These are phyloP conservation scores for Trichoderma sp. DNA, from an alignment of 2,329 filamentous ascomycete genomes.

Conservation along the genomic window DNA sequence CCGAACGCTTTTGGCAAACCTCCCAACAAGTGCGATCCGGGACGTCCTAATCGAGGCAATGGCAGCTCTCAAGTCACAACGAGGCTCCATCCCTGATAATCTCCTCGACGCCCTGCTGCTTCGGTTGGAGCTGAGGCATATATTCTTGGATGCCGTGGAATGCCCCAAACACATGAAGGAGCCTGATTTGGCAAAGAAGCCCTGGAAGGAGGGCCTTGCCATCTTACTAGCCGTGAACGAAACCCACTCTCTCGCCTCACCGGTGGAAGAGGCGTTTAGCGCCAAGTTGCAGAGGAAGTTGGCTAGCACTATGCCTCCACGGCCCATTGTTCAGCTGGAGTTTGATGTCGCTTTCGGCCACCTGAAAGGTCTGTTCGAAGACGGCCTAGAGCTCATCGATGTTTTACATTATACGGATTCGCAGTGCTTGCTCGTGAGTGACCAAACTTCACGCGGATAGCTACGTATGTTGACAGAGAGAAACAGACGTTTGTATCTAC, in stretches of 20 bases:
- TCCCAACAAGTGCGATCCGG: slow-evolving; percentile 56
- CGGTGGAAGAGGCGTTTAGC: slow-evolving; percentile 78
- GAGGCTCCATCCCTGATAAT: slow-evolving; percentile 39
- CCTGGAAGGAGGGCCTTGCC: slow-evolving; percentile 50
- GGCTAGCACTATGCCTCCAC: slow-evolving; percentile 88
- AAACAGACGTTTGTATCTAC: slow-evolving; percentile 66
- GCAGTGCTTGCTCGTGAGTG: slow-evolving; percentile 64
- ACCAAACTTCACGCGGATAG: too few relatives aligned
- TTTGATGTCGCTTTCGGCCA: slow-evolving; percentile 69
- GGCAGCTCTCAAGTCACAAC: slow-evolving; percentile 45
- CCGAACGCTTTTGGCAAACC: slow-evolving; percentile 66
- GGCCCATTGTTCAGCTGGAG: slow-evolving; percentile 77
- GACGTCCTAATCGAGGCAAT: slow-evolving; percentile 53
- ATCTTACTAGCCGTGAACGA: slow-evolving; percentile 55
- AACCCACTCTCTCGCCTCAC: slow-evolving; percentile 59
- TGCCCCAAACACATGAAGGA: slow-evolving; percentile 44
- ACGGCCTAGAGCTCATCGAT: slow-evolving; percentile 66
- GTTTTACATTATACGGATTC: slow-evolving; percentile 66
- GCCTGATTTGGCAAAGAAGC: slow-evolving; percentile 46
- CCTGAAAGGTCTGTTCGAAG: slow-evolving; percentile 66
- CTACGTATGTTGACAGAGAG: not conserved
- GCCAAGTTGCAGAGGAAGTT: slow-evolving; percentile 86
- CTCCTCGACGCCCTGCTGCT: slow-evolving; percentile 55
- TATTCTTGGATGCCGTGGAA: slow-evolving; percentile 56
- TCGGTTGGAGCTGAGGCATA: slow-evolving; percentile 64